Conservation (phyloP, 1,284 basidiomycete species). For the Moniliophthora roreri region DNA sequence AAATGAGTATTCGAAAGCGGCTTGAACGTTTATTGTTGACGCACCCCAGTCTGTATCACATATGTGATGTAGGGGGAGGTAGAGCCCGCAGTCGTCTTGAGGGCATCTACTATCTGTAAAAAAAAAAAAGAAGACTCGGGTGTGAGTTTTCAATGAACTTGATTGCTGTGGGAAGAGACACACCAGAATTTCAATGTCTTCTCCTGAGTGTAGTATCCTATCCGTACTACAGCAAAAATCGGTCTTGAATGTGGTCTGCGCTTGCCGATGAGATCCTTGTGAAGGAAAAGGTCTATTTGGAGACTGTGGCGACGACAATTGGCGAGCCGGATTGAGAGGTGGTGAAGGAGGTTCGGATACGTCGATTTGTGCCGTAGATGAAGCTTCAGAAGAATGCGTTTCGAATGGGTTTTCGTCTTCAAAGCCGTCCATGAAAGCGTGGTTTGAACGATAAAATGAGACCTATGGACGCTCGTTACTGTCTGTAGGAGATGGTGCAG, state of each 20-base stretch:
- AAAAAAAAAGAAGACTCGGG: no score
- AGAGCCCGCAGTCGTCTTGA: constrained; percentile 90
- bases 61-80: constrained; percentile 93
- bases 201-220: constrained; percentile 74
- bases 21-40: constrained; percentile 25
- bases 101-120: constrained; percentile 85
- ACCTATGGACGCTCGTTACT: no score
- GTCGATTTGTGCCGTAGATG: constrained; percentile 60
- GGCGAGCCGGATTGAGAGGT: constrained; percentile 38
- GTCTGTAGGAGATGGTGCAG: background rate
- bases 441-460: background rate
- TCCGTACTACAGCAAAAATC: constrained; percentile 78
- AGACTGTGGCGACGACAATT: constrained; percentile 42
- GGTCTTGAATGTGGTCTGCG: constrained; percentile 55
- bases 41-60: constrained; percentile 88
- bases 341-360: constrained; percentile 69
- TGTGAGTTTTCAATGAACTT: no score
- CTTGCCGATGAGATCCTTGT: constrained; percentile 49
- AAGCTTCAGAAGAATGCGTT: constrained; percentile 64
- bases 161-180: no score
- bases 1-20: background rate
- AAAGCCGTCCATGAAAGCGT: constrained; percentile 56
- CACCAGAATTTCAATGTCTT: constrained; percentile 77
- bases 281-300: constrained; percentile 51
- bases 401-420: constrained; percentile 84